Conservation (phyloP, 2,329 filamentous ascomycete genomes). For the Hypoxylon sp. region DNA sequence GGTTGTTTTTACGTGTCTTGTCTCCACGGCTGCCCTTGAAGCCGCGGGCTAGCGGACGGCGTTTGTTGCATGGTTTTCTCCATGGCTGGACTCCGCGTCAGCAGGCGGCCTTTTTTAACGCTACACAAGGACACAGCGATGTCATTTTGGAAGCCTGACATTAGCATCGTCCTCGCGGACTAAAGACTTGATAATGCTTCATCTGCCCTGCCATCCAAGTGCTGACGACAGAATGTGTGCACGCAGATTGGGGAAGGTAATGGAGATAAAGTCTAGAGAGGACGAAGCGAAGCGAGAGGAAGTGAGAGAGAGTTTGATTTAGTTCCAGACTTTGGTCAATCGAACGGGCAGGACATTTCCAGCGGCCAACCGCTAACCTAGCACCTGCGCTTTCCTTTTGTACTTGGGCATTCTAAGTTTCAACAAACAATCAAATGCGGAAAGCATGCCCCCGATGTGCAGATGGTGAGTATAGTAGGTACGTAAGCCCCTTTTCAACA, state of each 20-base stretch:
- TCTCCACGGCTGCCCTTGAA: slow-evolving; percentile 28
- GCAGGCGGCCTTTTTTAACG: slow-evolving; percentile 30
- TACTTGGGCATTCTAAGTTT: not conserved
- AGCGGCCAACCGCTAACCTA: not conserved
- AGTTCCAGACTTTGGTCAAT: not conserved
- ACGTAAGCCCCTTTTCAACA: not conserved
- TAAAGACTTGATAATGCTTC: not conserved
- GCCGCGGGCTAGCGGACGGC: slow-evolving; percentile 25
- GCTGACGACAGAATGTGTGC: not conserved
- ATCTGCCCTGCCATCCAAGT: not conserved
- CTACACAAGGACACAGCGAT: slow-evolving; percentile 29
- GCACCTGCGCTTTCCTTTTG: not conserved
- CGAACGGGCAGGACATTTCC: not conserved
- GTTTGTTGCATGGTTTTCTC: slow-evolving; percentile 29
- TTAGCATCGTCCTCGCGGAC: not conserved
- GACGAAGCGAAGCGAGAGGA: not conserved
- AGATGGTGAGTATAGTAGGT: too few relatives aligned
- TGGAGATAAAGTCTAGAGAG: not conserved
- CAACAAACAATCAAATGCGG: not conserved
- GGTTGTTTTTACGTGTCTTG: slow-evolving; percentile 36
- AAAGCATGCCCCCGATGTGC: not conserved
- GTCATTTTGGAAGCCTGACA: slow-evolving; percentile 23
- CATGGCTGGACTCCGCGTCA: slow-evolving; percentile 29
- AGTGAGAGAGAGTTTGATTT: not conserved
- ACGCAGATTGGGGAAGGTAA: not conserved